These are phyloP conservation scores for Coelastrella sp. DNA, from an alignment of 139 green algal genomes.

Conservation along the genomic window DNA sequence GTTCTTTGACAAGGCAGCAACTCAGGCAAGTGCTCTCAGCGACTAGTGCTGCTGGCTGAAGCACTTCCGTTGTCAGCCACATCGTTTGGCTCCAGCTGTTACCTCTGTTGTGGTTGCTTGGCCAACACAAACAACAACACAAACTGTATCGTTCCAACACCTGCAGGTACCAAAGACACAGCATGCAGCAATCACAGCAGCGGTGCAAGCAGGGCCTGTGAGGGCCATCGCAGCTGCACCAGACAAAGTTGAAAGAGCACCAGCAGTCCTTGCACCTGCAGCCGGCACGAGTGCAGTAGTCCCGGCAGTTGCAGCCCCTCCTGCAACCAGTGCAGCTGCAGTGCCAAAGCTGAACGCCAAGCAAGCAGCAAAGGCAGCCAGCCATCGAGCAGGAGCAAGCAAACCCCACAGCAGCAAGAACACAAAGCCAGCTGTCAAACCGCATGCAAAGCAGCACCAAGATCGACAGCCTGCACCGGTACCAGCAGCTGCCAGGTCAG, in stretches of 20 bases:
- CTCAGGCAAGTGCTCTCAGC: background rate
- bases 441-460: background rate
- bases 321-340: background rate
- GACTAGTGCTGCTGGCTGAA: too few species aligned
- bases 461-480: background rate
- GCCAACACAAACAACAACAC: too few species aligned
- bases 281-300: background rate
- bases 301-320: background rate
- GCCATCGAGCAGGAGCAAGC: background rate
- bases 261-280: slow-evolving; percentile 9
- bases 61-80: too few species aligned
- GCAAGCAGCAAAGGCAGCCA: slow-evolving; percentile 15
- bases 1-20: slow-evolving; percentile 21
- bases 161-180: background rate
- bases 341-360: background rate
- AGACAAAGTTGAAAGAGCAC: background rate
- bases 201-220: background rate
- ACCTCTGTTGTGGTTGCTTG: too few species aligned
- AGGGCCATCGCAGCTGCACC: background rate
- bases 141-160: too few species aligned
- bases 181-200: background rate
- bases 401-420: slow-evolving; percentile 8
- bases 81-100: too few species aligned
- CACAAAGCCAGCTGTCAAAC: background rate
- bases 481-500: background rate